phyloP scores from a whole-genome alignment of 1,284 basidiomycete species.

The Coniferiporia weirii region DNA sequence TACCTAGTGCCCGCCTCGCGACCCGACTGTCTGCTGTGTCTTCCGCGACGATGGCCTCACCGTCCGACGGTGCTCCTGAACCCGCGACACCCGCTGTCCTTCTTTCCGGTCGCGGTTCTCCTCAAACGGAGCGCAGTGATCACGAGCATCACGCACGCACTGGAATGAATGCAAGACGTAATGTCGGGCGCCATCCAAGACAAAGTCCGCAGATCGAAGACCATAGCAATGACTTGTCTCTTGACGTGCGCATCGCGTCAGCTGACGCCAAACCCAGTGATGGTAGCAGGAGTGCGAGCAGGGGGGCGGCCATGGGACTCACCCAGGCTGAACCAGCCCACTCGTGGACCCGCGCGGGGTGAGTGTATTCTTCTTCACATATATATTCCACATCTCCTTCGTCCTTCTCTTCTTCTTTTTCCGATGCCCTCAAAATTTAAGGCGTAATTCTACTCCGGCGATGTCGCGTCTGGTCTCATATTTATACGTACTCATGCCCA shows the following conservation, averaged over 20 bases:
- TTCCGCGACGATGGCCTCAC: too few relatives aligned
- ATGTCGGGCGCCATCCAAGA: too few relatives aligned
- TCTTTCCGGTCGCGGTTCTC: too few relatives aligned
- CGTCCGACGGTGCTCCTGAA: too few relatives aligned
- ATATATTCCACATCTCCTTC: background rate
- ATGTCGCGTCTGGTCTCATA: background rate
- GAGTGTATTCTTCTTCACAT: background rate
- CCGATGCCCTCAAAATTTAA: background rate
- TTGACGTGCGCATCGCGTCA: constrained; percentile 9
- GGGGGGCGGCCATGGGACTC: constrained; percentile 2
- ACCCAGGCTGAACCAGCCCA: constrained; percentile 4
- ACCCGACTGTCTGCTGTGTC: too few relatives aligned
- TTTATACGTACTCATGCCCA: background rate
- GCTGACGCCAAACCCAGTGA: constrained; percentile 3
- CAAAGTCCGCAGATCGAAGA: background rate
- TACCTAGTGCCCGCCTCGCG: too few relatives aligned
- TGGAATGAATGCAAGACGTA: too few relatives aligned
- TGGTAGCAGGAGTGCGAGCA: background rate
- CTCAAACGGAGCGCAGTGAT: too few relatives aligned
- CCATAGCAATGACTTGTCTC: background rate
- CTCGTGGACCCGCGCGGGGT: constrained; percentile 17
- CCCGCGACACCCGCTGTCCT: too few relatives aligned
- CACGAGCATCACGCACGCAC: too few relatives aligned
- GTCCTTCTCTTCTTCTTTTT: background rate
- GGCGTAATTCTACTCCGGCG: background rate